Evolutionary conservation across 257 asterid genomes (phyloP).

Genomic region (Primulina eburnea): DNA sequence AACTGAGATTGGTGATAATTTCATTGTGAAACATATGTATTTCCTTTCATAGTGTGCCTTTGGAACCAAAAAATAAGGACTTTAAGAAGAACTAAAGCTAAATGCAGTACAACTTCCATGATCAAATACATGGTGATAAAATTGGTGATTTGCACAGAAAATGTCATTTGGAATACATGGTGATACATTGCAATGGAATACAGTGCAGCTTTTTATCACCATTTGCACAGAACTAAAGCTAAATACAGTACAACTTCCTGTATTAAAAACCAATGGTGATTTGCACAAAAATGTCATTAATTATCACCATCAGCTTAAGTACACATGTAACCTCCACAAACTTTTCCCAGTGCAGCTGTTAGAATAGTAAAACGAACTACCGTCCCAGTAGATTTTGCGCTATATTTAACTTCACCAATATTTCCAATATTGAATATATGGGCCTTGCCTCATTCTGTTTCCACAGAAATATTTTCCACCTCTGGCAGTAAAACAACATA

Average conservation of each 20-base stretch:
- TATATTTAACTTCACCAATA: conserved; percentile 1
- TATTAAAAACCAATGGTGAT: not conserved
- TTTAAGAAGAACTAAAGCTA: conserved; percentile 15
- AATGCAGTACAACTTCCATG: not conserved
- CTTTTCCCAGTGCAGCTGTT: not conserved
- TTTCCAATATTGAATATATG: conserved; percentile 12
- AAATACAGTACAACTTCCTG: not conserved
- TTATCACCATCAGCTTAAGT: conserved; percentile 11
- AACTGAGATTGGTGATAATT: not conserved
- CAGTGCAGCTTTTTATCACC: no score
- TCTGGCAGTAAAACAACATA: not conserved
- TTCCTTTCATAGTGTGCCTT: not conserved
- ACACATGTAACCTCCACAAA: not conserved
- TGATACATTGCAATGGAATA: no score
- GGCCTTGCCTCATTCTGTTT: not conserved
- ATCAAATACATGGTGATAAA: no score
- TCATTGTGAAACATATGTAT: conserved; percentile 12
- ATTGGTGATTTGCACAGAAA: not conserved
- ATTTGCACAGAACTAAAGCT: conserved; percentile 6
- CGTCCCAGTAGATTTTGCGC: not conserved
- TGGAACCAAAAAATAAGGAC: conserved; percentile 11
- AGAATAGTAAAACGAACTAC: not conserved
- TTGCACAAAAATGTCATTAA: not conserved
- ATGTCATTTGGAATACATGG: no score
- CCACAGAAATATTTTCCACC: not conserved